Evolutionary conservation across 2,329 filamentous ascomycete species (phyloP).

Genomic region (Venturia aucupariae): DNA sequence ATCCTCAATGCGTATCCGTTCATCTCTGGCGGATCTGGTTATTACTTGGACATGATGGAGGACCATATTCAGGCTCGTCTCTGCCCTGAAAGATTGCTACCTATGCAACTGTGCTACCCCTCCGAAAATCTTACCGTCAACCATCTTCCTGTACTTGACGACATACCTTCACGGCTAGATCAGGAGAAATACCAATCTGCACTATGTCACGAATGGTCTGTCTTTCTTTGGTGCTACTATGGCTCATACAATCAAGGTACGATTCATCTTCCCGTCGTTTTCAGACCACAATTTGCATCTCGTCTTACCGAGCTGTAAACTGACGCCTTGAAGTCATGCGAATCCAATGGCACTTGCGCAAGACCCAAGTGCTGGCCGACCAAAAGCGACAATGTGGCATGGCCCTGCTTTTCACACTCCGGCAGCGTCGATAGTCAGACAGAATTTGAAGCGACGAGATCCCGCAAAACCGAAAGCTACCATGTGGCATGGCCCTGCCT

Average conservation of each 20-base stretch:
- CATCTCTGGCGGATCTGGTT: background rate
- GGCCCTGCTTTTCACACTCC: background rate
- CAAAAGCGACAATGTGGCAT: conserved; percentile 1
- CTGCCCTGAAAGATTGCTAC: background rate
- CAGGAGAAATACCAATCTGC: background rate
- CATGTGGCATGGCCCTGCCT: background rate
- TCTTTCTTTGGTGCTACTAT: background rate
- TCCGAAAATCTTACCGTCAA: background rate
- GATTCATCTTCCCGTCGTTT: background rate
- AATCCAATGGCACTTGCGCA: conserved; percentile 1
- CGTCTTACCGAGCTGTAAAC: background rate
- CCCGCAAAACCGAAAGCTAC: background rate
- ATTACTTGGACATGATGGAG: background rate
- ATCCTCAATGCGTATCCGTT: background rate
- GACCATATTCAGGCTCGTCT: background rate
- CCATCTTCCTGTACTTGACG: background rate
- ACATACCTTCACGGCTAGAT: background rate
- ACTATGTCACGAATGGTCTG: background rate
- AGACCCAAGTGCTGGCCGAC: background rate
- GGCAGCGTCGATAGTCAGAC: background rate
- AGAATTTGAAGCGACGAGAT: background rate
- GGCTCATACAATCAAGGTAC: background rate
- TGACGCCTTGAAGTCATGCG: background rate
- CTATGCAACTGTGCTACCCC: background rate
- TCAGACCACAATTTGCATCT: background rate